A percentile compares a stretch with the other conserved stretches of the same genome.
These are phyloP conservation scores for Candida piceae DNA, from an alignment of 805 yeast species.

Conservation along the genomic window DNA sequence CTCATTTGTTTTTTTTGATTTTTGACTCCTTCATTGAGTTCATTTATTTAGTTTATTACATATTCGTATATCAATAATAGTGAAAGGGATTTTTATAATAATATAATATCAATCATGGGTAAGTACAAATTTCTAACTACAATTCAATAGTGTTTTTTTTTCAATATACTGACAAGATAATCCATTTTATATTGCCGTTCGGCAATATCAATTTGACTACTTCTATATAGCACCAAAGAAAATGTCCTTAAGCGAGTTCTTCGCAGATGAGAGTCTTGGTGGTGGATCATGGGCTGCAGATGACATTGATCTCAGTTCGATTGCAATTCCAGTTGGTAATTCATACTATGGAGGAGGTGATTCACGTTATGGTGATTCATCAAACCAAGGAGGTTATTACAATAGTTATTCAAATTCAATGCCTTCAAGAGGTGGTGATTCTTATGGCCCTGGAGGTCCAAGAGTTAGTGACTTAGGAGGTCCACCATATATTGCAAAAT, in stretches of 20 bases:
- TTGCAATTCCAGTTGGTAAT: conserved; percentile 38
- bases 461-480: conserved; percentile 8
- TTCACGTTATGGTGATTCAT: conserved; percentile 5
- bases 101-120: background rate
- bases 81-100: too few relatives aligned
- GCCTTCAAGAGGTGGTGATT: conserved; percentile 4
- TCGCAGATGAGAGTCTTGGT: conserved; percentile 40
- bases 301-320: conserved; percentile 59
- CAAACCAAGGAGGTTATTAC: conserved; percentile 7
- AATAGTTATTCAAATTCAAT: conserved; percentile 1
- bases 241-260: conserved; percentile 43
- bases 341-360: too few relatives aligned
- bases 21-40: background rate
- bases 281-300: conserved; percentile 65
- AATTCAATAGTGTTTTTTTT: too few relatives aligned
- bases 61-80: too few relatives aligned
- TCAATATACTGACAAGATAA: background rate
- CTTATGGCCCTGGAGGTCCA: background rate
- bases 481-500: conserved; percentile 65
- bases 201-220: too few relatives aligned
- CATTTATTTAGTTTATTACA: too few relatives aligned
- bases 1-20: too few relatives aligned
- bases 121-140: background rate
- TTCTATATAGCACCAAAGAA: conserved; percentile 31
- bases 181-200: too few relatives aligned